Evolutionary conservation across 1,139 yeast species (phyloP).

Genomic region (Taphrina sp.): DNA sequence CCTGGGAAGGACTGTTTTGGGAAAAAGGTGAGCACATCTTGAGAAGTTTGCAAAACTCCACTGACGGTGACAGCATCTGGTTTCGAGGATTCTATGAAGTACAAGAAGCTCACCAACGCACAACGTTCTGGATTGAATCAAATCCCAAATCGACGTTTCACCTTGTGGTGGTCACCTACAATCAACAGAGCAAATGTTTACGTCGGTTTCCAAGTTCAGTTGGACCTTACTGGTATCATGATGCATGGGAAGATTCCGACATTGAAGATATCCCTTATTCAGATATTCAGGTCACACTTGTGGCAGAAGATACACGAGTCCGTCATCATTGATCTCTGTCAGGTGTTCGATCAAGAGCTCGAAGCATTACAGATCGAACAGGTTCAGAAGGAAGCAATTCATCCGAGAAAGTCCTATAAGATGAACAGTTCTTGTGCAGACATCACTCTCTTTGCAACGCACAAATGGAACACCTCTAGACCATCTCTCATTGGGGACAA

Average conservation of each 20-base stretch:
- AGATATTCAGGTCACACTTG: constrained; percentile 93
- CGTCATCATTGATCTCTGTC: constrained; percentile 88
- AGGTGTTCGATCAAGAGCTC: constrained; percentile 82
- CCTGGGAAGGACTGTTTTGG: constrained; percentile 99
- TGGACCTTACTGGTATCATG: constrained; percentile 94
- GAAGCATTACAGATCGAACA: constrained; percentile 78
- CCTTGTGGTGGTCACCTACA: constrained; percentile 99
- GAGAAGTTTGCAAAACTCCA: not conserved
- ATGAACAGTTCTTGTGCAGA: constrained; percentile 97
- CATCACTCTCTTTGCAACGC: constrained; percentile 69
- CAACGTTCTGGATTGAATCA: constrained; percentile 97
- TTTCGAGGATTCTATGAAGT: constrained; percentile 91
- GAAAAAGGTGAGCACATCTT: constrained; percentile 49
- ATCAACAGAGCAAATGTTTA: constrained; percentile 97
- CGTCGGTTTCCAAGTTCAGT: constrained; percentile 93
- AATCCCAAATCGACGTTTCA: constrained; percentile 94
- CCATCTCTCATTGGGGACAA: constrained; percentile 68
- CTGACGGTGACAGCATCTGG: constrained; percentile 67
- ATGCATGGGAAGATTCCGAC: constrained; percentile 98
- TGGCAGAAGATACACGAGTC: constrained; percentile 99
- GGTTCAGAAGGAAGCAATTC: constrained; percentile 89
- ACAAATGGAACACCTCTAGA: constrained; percentile 78
- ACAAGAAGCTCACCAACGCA: constrained; percentile 92
- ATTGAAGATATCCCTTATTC: constrained; percentile 87
- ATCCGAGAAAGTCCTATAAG: constrained; percentile 94